Evolutionary conservation across 352 stramenopile species (phyloP), one percentile per base, ranked within the genome.

Genomic region (Globisporangium spinosum): DNA sequence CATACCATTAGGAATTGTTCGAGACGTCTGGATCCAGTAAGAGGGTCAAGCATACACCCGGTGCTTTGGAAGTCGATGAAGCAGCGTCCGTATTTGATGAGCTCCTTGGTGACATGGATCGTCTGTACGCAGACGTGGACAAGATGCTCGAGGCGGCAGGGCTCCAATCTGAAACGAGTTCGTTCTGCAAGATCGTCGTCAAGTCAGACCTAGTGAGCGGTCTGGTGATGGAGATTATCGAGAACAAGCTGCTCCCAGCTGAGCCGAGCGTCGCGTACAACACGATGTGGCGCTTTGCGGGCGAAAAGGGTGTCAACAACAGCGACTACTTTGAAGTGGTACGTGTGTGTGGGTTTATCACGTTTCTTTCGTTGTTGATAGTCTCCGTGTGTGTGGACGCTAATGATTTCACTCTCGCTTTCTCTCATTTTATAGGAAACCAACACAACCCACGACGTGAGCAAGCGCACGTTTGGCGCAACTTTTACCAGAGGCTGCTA

Each of bases 251-350:
- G n/a, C 47, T 55, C n/a, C 47, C 47, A 6, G 47, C 47, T 12
- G 47, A 55, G n/a, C n/a, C n/a, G 10, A 27, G n/a, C 8, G n/a
- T 55, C 7, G 47, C 47, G n/a, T 54, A 54, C n/a, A 54, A 25
- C 8, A 25, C 47, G n/a, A 54, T 54, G 47, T 54, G 47, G 47
- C 47, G 47, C 47, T 25, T 54, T 54, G 47, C 47, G 47, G 47
- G 17, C 20, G 47, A 54, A 20, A 54, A 54, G 15, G 47, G 47
- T 5, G 47, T 54, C 20, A 54, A 54, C 47, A 25, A 54, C 47
- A 54, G 47, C 47, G n/a, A 54, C 47, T 54, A 54, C n/a, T 54
- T 54, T 54, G 47, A 54, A 54, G 47, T 54, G 47, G 47, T 54
- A 2, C 20, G 45, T 40, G 9, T 13, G 34, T 40, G 34, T 40